Conservation (phyloP, 371 early-diverging fungal species). For the Mortierella sp. region DNA sequence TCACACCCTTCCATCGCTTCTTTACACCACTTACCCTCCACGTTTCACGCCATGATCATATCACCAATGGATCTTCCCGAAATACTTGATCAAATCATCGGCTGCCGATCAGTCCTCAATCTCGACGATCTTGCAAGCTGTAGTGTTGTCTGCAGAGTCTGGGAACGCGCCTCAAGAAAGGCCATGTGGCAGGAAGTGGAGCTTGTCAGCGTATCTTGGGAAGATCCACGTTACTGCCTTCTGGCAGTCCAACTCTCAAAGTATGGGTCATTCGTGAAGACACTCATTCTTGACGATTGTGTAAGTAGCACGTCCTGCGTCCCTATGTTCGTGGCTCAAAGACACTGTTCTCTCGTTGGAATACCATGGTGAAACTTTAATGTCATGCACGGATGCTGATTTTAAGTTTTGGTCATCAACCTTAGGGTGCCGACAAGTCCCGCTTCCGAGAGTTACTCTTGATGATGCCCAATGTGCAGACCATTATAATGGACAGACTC, state of each 20-base stretch:
- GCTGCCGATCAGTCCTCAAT: slow-evolving; percentile 17
- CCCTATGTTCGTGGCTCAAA: neutral
- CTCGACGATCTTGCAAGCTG: slow-evolving; percentile 13
- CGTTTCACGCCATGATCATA: neutral
- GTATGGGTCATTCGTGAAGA: slow-evolving; percentile 21
- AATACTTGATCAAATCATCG: slow-evolving; percentile 26
- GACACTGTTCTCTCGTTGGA: neutral
- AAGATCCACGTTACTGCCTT: slow-evolving; percentile 20
- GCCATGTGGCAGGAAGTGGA: slow-evolving; percentile 34
- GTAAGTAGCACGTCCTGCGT: slow-evolving; percentile 19
- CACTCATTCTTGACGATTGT: slow-evolving; percentile 35
- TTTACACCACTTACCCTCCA: too few relatives aligned
- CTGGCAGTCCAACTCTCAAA: slow-evolving; percentile 19
- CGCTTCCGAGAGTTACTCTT: slow-evolving; percentile 18
- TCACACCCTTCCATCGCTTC: too few relatives aligned
- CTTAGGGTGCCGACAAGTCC: slow-evolving; percentile 30
- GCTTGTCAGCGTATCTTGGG: slow-evolving; percentile 39
- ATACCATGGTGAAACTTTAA: too few relatives aligned
- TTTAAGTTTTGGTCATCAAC: neutral
- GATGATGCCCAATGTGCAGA: slow-evolving; percentile 27
- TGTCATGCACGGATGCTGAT: neutral
- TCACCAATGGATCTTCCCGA: slow-evolving; percentile 30
- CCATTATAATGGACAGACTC: slow-evolving; percentile 27
- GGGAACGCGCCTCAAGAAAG: slow-evolving; percentile 17
- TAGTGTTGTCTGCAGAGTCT: slow-evolving; percentile 24